These are phyloP conservation scores for Aquilaria sinensis DNA, from an alignment of 345 rosid genomes.

Conservation along the genomic window DNA sequence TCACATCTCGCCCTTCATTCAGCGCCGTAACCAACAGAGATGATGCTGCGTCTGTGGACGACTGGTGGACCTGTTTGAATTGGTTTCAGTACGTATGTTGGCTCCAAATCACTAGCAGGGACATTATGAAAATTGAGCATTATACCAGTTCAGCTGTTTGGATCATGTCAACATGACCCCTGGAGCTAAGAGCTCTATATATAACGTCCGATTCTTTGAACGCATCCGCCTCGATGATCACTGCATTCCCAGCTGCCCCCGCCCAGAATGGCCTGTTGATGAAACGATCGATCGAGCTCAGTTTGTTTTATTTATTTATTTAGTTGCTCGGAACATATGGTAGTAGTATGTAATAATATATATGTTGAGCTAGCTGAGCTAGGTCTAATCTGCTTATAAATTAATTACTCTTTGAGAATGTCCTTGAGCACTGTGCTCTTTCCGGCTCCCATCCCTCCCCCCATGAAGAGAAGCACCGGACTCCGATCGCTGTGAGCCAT, in stretches of 20 bases:
- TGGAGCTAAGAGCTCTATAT: conserved; percentile 78
- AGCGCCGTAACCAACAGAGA: conserved; percentile 87
- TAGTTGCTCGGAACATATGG: no score
- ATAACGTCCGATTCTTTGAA: conserved; percentile 96
- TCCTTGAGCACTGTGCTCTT: conserved; percentile 96
- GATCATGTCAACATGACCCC: conserved; percentile 84
- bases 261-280: conserved; percentile 73
- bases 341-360: no score
- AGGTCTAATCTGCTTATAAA: background rate
- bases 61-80: conserved; percentile 78
- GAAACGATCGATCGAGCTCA: no score
- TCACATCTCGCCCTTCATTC: conserved; percentile 90
- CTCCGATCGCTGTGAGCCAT: conserved; percentile 78
- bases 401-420: conserved; percentile 73
- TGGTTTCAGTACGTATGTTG: background rate
- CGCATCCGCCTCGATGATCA: conserved; percentile 91
- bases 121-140: background rate
- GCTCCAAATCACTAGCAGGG: background rate
- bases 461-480: conserved; percentile 89
- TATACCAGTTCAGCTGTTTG: conserved; percentile 82
- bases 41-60: conserved; percentile 93
- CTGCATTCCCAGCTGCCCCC: conserved; percentile 68
- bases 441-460: conserved; percentile 99
- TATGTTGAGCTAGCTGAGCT: no score
- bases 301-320: no score